These are phyloP conservation scores for Penicillium sp. DNA, from an alignment of 2,329 filamentous ascomycete species.

Conservation along the genomic window DNA sequence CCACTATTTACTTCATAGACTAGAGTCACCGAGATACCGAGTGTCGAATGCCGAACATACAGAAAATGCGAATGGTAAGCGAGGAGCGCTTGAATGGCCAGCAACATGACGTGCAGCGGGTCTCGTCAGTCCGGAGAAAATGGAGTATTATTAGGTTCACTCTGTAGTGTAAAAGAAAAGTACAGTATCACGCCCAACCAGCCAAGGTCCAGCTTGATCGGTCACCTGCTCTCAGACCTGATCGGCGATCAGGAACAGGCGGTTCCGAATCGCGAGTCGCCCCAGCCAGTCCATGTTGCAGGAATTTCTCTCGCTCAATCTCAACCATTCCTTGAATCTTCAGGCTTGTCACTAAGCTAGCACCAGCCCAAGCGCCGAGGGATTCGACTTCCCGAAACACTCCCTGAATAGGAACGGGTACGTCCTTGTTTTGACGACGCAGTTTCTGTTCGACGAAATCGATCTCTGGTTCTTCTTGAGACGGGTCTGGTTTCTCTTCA, in stretches of 20 bases:
- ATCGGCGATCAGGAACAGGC: constrained; percentile 38
- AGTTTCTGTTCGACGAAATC: constrained; percentile 45
- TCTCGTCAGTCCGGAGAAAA: neutral
- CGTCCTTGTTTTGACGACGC: constrained; percentile 35
- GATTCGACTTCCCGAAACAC: constrained; percentile 54
- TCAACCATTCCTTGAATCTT: constrained; percentile 59
- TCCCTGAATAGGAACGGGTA: constrained; percentile 34
- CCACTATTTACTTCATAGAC: too few species aligned
- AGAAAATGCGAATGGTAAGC: too few species aligned
- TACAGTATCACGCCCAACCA: constrained; percentile 41
- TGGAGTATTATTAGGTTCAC: constrained; percentile 20
- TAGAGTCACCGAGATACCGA: too few species aligned
- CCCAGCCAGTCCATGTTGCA: constrained; percentile 47
- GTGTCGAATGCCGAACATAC: too few species aligned
- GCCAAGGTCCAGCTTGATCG: constrained; percentile 49
- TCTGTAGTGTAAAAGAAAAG: constrained; percentile 10
- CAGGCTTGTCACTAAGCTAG: constrained; percentile 56
- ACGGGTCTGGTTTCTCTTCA: constrained; percentile 12
- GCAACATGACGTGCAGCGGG: too few species aligned
- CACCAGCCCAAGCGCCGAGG: constrained; percentile 61
- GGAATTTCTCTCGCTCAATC: constrained; percentile 60
- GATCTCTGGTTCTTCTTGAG: constrained; percentile 40
- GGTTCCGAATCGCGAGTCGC: constrained; percentile 43
- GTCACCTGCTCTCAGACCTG: constrained; percentile 39
- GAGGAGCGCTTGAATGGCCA: neutral